phyloP scores from a whole-genome alignment of 2,329 filamentous ascomycete species.

The Cladosporium cucumerinum region DNA sequence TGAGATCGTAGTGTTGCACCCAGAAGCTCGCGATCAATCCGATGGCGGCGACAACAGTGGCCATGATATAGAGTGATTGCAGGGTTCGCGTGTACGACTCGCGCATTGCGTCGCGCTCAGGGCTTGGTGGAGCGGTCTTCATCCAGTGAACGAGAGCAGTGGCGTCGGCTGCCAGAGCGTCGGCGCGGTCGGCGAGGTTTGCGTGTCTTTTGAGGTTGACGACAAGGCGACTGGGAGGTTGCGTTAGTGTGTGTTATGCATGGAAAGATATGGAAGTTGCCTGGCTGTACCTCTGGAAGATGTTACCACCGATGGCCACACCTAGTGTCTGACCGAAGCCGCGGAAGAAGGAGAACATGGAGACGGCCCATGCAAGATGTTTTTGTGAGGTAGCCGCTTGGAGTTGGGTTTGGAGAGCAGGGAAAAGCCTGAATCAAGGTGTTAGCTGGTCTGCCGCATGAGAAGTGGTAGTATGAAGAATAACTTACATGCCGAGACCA shows the following conservation, averaged over 20 bases:
- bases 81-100: background rate
- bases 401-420: background rate
- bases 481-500: background rate
- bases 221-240: constrained; percentile 14
- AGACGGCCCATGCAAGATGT: background rate
- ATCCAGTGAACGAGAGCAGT: constrained; percentile 18
- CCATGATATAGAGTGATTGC: background rate
- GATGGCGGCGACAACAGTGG: background rate
- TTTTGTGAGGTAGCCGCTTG: background rate
- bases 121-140: constrained; percentile 19
- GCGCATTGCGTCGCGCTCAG: constrained; percentile 15
- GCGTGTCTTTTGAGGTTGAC: constrained; percentile 12
- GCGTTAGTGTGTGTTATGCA: background rate
- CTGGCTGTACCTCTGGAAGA: constrained; percentile 39
- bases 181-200: constrained; percentile 23
- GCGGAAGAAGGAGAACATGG: constrained; percentile 46
- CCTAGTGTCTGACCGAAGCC: constrained; percentile 50
- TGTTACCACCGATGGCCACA: constrained; percentile 42
- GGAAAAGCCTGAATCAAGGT: background rate
- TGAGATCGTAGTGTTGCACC: background rate
- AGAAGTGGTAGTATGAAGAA: background rate
- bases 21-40: background rate
- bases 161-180: constrained; percentile 21
- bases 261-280: background rate
- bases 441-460: background rate